Evolutionary conservation across 1,139 yeast species (phyloP), one percentile per base, ranked within the genome.

Genomic region (Sugiyamaella grinbergsii): DNA sequence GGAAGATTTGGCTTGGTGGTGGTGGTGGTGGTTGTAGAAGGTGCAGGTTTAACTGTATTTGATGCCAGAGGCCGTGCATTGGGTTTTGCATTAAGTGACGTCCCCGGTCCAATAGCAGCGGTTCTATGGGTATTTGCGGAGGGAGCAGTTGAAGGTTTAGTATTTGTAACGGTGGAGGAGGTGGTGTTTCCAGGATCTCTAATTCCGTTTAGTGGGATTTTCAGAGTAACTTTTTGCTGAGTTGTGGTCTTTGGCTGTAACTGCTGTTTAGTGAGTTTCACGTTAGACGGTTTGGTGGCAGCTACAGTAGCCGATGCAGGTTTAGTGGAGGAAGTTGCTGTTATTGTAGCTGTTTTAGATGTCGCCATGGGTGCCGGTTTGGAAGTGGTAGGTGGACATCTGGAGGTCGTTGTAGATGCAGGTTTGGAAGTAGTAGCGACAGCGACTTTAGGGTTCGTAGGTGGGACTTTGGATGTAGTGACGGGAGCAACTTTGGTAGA

Each of bases 31-130:
- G 40, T 34, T 34, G 39, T 4, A 16, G 15, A 10, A 18, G 15
- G 39, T 3, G 28, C 45, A 15, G 19, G 22, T 16, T 41, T 41
- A 28, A 5, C 18, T 11, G 34, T 18, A 13, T 34, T 10, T 11
- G 33, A 13, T 6, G 46, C 22, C 5, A 16, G 5, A 2, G 31
- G 29, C 18, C 36, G 3, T 4, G 16, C 19, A 4, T 40, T 29
- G 23, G 34, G 7, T 28, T 48, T 37, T 4, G 29, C 29, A 18
- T 34, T 50, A 5, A 54, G 50, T 19, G 57, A 50, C 11, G 53
- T 47, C 3, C 53, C 53, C 2, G 55, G 54, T 8, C 53, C 52
- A 13, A 29, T 41, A 10, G 37, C 16, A 20, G 29, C 15, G 7
- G 38, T 22, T 19, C 26, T 28, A 3, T 6, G 20, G 5, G 32